Conservation (phyloP, 1,284 basidiomycete species). For the Pseudozyma tsukubaensis region DNA sequence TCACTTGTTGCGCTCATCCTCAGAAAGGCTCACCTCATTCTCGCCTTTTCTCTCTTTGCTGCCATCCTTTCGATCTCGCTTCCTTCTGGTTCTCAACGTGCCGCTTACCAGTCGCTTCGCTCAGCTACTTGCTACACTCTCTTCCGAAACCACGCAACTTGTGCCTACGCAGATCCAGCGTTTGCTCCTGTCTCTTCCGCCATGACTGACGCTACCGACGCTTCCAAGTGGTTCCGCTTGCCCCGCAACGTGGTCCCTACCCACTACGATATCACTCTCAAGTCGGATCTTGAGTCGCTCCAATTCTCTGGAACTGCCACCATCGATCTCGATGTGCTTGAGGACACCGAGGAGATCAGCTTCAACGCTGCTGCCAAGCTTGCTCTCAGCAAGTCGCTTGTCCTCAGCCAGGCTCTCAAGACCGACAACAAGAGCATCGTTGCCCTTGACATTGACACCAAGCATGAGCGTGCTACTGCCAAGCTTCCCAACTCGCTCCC, state of each 20-base stretch:
- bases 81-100: not conserved
- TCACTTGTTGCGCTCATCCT: not conserved
- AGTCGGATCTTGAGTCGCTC: slow-evolving; percentile 79
- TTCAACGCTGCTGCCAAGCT: slow-evolving; percentile 74
- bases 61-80: slow-evolving; percentile 18
- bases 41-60: slow-evolving; percentile 29
- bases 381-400: slow-evolving; percentile 76
- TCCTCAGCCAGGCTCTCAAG: slow-evolving; percentile 76
- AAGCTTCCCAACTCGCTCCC: slow-evolving; percentile 57
- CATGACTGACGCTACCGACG: slow-evolving; percentile 52
- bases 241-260: slow-evolving; percentile 79
- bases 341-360: slow-evolving; percentile 72
- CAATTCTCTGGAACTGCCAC: slow-evolving; percentile 83
- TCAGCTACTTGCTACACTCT: slow-evolving; percentile 16
- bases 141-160: slow-evolving; percentile 40
- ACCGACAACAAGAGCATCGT: slow-evolving; percentile 73
- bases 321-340: slow-evolving; percentile 80
- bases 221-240: slow-evolving; percentile 75
- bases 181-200: slow-evolving; percentile 41
- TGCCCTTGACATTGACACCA: slow-evolving; percentile 70
- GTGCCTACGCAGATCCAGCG: slow-evolving; percentile 34
- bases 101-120: slow-evolving; percentile 30
- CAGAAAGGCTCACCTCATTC: slow-evolving; percentile 32
- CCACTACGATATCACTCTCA: slow-evolving; percentile 85
- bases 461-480: slow-evolving; percentile 61